These are phyloP conservation scores for Glaciozyma martinii DNA, from an alignment of 768 basidiomycete genomes.

Conservation along the genomic window DNA sequence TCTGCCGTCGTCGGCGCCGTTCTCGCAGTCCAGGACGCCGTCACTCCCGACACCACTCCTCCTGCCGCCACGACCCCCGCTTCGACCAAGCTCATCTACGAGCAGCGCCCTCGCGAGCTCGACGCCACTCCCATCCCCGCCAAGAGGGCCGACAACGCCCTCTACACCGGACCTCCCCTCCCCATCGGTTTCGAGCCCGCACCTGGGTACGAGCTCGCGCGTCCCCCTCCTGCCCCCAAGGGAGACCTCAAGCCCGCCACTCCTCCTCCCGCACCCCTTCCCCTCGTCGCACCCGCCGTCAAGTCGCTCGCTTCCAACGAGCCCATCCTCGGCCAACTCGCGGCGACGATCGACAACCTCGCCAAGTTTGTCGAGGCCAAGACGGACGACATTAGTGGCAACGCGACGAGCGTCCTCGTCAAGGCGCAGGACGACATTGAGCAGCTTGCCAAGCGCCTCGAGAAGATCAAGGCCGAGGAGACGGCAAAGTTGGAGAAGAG, in stretches of 20 bases:
- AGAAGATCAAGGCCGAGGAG: slow-evolving; percentile 71
- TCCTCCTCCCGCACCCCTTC: slow-evolving; percentile 46
- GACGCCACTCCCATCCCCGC: slow-evolving; percentile 38
- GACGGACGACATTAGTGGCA: slow-evolving; percentile 42
- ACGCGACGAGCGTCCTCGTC: slow-evolving; percentile 57
- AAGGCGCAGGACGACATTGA: slow-evolving; percentile 73
- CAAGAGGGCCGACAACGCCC: slow-evolving; percentile 34
- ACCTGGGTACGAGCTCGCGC: slow-evolving; percentile 68
- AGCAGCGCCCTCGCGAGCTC: slow-evolving; percentile 37
- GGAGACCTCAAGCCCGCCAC: slow-evolving; percentile 30
- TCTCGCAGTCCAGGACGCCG: slow-evolving; percentile 7
- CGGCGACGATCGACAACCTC: slow-evolving; percentile 83
- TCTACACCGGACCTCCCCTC: slow-evolving; percentile 59
- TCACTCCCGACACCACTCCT: slow-evolving; percentile 10
- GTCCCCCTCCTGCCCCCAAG: slow-evolving; percentile 42
- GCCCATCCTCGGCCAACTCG: slow-evolving; percentile 87
- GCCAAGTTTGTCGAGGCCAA: slow-evolving; percentile 71
- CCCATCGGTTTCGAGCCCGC: slow-evolving; percentile 94
- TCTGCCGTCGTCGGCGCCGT: slow-evolving; percentile 35
- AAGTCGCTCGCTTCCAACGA: slow-evolving; percentile 64
- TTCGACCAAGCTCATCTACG: slow-evolving; percentile 32
- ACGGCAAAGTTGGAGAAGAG: slow-evolving; percentile 54
- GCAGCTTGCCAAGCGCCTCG: slow-evolving; percentile 64
- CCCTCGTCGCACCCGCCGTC: slow-evolving; percentile 72
- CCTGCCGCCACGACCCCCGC: slow-evolving; percentile 16